phyloP scores from a whole-genome alignment of 2,329 filamentous ascomycete genomes.

The Microcera coccophila region DNA sequence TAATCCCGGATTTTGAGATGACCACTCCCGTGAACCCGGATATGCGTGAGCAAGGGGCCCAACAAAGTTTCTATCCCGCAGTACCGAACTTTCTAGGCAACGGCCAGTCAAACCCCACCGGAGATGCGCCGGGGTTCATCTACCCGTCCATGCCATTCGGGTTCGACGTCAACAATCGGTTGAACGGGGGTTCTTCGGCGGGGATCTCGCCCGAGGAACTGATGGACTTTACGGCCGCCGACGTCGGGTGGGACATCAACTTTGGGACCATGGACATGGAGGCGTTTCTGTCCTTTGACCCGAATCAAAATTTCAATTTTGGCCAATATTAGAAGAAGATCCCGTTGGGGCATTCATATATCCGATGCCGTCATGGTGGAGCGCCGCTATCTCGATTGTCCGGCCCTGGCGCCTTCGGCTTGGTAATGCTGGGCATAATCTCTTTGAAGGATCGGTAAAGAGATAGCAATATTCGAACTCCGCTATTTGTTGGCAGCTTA shows the following conservation, averaged over 20 bases:
- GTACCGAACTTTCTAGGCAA: constrained; percentile 17
- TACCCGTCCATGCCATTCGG: constrained; percentile 30
- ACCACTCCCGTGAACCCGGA: constrained; percentile 17
- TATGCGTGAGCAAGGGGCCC: constrained; percentile 12
- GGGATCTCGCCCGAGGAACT: constrained; percentile 20
- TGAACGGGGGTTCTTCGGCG: constrained; percentile 19
- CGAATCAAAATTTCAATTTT: constrained; percentile 25
- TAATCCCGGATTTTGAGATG: constrained; percentile 25
- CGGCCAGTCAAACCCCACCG: constrained; percentile 7
- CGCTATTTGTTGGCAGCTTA: background rate
- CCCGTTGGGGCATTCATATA: background rate
- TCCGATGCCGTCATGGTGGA: constrained; percentile 1
- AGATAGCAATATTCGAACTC: constrained; percentile 1
- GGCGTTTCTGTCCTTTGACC: constrained; percentile 30
- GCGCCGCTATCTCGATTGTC: constrained; percentile 1
- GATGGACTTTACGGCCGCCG: constrained; percentile 27
- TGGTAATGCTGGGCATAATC: constrained; percentile 5
- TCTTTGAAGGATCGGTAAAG: constrained; percentile 2
- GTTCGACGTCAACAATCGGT: constrained; percentile 20
- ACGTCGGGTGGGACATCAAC: constrained; percentile 30
- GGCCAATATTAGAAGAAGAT: background rate
- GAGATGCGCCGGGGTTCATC: constrained; percentile 20
- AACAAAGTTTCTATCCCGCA: constrained; percentile 11
- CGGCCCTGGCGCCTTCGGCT: constrained; percentile 1
- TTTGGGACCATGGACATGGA: constrained; percentile 33